Evolutionary conservation across 441 rosid genomes (phyloP), one percentile per base, ranked within the genome.

Genomic region (Populus hybrid): DNA sequence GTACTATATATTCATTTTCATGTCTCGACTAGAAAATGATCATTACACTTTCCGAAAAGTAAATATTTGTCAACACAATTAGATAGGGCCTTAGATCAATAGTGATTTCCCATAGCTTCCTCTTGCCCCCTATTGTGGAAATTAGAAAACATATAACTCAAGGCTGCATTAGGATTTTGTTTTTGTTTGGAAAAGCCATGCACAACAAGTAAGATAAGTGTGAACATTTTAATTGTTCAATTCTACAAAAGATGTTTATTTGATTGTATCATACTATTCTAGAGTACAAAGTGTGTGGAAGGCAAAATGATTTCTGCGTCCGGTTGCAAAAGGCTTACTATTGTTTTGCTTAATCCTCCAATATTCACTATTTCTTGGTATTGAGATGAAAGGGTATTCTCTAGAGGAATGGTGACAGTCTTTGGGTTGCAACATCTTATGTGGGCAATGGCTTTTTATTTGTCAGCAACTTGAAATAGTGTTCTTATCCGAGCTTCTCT

Each of bases 301-400:
- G 61, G n/a, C 53, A 18, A 53, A 53, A 53, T 53, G 8, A 53
- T 35, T 40, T 53, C 35, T 10, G 34, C 34, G 50, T 70, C 28
- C 53, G 11, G 50, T 34, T 69, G 73, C 38, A 12, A 38, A 8
- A 35, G 11, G 3, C 9, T 64, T 59, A 18, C 63, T 34, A 46
- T 68, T 66, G 28, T 74, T 63, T 46, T 69, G 68, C 63, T 74
- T 77, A 32, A 63, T 79, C 53, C 68, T 73, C 65, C 64, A 53
- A 63, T 46, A n/a, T 50, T 66, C n/a, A 24, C 23, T 69, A 35
- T 68, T 34, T 21, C 28, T 72, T 67, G 72, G 4, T 30, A 30
- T 70, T 30, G 34, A 32, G 30, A 68, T n/a, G 10, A 7, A 53
- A 28, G 65, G 36, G 14, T 46, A 50, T 71, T 23, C 38, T 61